Evolutionary conservation across 495 filamentous ascomycete genomes (phyloP).

Genomic region (Tuber melanosporum): DNA sequence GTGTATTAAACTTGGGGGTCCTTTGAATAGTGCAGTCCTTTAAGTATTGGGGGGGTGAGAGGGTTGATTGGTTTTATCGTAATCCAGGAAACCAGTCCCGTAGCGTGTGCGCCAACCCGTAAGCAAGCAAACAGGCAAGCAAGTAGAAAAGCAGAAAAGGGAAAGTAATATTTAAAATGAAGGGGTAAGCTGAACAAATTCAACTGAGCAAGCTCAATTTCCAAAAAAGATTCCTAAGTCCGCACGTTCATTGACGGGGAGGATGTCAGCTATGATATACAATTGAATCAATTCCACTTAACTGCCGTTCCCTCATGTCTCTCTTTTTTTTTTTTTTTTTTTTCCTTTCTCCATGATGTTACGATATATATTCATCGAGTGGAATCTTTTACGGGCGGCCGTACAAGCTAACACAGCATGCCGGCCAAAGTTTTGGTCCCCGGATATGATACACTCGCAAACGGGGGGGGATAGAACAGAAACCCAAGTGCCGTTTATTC

Average conservation of each 20-base stretch:
- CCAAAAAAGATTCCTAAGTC: neutral
- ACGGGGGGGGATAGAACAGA: neutral
- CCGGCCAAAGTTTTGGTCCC: neutral
- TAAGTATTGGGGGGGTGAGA: neutral
- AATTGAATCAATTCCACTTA: neutral
- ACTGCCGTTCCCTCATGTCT: neutral
- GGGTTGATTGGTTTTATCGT: neutral
- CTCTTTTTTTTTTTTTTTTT: neutral
- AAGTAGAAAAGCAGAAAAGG: neutral
- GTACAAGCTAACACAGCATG: neutral
- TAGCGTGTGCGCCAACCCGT: neutral
- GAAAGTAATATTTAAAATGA: neutral
- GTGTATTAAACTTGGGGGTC: neutral
- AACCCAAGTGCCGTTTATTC: neutral
- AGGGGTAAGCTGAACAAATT: neutral
- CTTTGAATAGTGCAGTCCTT: neutral
- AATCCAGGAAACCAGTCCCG: neutral
- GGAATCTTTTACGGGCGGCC: neutral
- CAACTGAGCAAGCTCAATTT: neutral
- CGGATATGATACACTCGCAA: neutral
- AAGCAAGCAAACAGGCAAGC: neutral
- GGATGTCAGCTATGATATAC: neutral
- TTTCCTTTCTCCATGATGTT: neutral
- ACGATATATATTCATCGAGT: neutral
- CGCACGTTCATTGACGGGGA: neutral